Evolutionary conservation across 148 eudicot species (phyloP).

Genomic region (Camellia granthamiana): DNA sequence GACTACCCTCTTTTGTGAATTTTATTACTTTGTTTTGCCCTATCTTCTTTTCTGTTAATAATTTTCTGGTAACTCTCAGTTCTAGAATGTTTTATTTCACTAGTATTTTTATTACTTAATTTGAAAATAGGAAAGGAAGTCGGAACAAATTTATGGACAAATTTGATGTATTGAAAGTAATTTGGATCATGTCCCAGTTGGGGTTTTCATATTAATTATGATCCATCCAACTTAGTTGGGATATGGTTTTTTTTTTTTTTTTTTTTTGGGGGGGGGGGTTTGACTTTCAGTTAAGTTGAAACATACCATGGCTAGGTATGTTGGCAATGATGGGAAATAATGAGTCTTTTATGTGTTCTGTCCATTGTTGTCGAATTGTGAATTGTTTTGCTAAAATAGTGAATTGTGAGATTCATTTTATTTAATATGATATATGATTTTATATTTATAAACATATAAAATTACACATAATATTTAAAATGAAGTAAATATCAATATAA

Average conservation of each 20-base stretch:
- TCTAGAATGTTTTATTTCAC: neutral
- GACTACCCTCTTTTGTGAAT: neutral
- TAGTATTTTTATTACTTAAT: too few relatives aligned
- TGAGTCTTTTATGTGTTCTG: neutral
- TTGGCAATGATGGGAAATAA: neutral
- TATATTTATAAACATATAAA: too few relatives aligned
- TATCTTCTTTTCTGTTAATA: neutral
- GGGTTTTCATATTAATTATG: neutral
- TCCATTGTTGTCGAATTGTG: too few relatives aligned
- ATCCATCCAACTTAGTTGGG: neutral
- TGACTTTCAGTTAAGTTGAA: neutral
- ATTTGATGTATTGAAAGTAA: neutral
- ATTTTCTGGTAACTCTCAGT: neutral
- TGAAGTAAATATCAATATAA: too few relatives aligned
- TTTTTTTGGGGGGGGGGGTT: neutral
- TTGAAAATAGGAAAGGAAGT: neutral
- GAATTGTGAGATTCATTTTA: too few relatives aligned
- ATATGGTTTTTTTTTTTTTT: neutral
- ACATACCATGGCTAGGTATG: neutral
- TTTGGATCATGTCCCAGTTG: neutral
- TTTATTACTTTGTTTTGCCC: neutral
- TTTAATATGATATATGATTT: too few relatives aligned
- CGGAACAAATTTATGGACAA: too few relatives aligned
- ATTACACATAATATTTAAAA: too few relatives aligned
- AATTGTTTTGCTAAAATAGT: too few relatives aligned